Conservation (phyloP, 2,329 filamentous ascomycete species). For the Clarireedia paspali region DNA sequence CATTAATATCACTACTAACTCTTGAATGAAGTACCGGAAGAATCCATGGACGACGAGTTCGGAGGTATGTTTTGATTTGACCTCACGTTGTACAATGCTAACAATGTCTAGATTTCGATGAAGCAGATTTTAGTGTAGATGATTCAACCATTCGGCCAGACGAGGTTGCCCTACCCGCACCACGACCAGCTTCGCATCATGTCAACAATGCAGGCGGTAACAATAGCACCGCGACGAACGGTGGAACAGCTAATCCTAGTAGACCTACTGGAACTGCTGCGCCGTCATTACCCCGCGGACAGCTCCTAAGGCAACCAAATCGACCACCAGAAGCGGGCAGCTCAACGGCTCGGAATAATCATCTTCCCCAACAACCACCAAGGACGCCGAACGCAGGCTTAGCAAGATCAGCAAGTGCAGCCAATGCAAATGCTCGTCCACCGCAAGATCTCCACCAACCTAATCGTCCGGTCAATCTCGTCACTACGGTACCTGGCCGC, state of each 20-base stretch:
- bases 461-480: slow-evolving; percentile 10
- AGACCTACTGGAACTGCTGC: slow-evolving; percentile 19
- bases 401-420: slow-evolving; percentile 20
- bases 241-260: slow-evolving; percentile 20
- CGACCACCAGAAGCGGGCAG: slow-evolving; percentile 17
- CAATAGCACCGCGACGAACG: slow-evolving; percentile 10
- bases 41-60: slow-evolving; percentile 43
- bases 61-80: slow-evolving; percentile 41
- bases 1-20: slow-evolving; percentile 18
- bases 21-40: slow-evolving; percentile 30
- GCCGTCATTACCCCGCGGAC: slow-evolving; percentile 12
- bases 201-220: slow-evolving; percentile 16
- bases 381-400: slow-evolving; percentile 27
- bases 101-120: slow-evolving; percentile 57
- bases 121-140: slow-evolving; percentile 67
- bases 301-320: slow-evolving; percentile 24
- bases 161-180: slow-evolving; percentile 56
- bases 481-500: slow-evolving; percentile 17
- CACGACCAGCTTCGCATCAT: slow-evolving; percentile 15
- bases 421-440: slow-evolving; percentile 14
- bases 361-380: slow-evolving; percentile 22
- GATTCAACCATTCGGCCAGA: slow-evolving; percentile 61
- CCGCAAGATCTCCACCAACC: slow-evolving; percentile 13
- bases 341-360: slow-evolving; percentile 9
- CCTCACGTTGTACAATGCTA: slow-evolving; percentile 25